phyloP scores from a whole-genome alignment of 768 basidiomycete genomes.

The Rhizopogon roseolus region DNA sequence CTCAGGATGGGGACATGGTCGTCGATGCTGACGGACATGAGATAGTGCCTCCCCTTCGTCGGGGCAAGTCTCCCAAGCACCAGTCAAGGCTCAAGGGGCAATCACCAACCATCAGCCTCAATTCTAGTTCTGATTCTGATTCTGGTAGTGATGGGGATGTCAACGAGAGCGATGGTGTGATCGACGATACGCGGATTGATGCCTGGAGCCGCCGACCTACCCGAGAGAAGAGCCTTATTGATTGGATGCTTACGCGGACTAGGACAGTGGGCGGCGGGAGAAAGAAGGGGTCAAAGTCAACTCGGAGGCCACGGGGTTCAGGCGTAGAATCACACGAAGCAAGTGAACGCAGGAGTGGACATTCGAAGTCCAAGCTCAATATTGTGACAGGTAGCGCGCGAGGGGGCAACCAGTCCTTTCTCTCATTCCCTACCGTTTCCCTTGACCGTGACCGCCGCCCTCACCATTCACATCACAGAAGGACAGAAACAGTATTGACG shows the following conservation, averaged over 20 bases:
- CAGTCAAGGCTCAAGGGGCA: neutral
- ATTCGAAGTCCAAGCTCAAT: slow-evolving; percentile 23
- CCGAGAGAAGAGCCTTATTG: slow-evolving; percentile 49
- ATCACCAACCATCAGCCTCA: slow-evolving; percentile 3
- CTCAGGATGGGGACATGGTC: slow-evolving; percentile 3
- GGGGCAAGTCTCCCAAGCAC: neutral
- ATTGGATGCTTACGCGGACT: slow-evolving; percentile 61
- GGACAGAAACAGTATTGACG: slow-evolving; percentile 6
- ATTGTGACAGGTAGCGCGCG: slow-evolving; percentile 34
- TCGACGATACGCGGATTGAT: slow-evolving; percentile 27
- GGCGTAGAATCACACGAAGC: slow-evolving; percentile 8
- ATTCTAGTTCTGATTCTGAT: slow-evolving; percentile 5
- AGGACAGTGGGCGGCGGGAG: slow-evolving; percentile 13
- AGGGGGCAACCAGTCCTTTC: slow-evolving; percentile 32
- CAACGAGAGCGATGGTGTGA: slow-evolving; percentile 25
- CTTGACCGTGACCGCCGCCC: neutral
- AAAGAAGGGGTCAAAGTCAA: slow-evolving; percentile 8
- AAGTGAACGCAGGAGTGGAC: slow-evolving; percentile 4
- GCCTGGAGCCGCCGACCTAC: slow-evolving; percentile 22
- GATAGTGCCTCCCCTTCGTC: slow-evolving; percentile 8
- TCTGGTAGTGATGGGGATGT: slow-evolving; percentile 24
- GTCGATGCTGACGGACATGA: slow-evolving; percentile 2
- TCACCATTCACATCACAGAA: slow-evolving; percentile 4
- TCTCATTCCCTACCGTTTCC: slow-evolving; percentile 28
- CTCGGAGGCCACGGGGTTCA: slow-evolving; percentile 9